Evolutionary conservation across 495 filamentous ascomycete species (phyloP).

Genomic region (Aspergillus diversus): DNA sequence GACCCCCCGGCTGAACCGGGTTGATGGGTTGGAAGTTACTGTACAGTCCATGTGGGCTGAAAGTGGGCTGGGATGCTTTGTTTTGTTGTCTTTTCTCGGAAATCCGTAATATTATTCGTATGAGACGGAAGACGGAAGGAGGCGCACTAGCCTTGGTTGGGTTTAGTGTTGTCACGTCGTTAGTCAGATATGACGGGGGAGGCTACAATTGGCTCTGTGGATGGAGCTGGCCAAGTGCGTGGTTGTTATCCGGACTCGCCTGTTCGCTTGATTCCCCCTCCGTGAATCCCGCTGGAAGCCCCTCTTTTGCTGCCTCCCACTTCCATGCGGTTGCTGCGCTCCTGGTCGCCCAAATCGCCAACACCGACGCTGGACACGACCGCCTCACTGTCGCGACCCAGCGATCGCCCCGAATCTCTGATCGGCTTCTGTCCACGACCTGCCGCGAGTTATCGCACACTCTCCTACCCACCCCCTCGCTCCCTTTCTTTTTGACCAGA

Average conservation of each 20-base stretch:
- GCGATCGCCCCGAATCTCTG: constrained; percentile 30
- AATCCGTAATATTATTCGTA: constrained; percentile 18
- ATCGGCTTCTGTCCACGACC: constrained; percentile 30
- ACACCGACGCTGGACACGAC: constrained; percentile 28
- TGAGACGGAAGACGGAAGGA: constrained; percentile 22
- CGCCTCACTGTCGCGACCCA: constrained; percentile 36
- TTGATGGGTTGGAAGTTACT: constrained; percentile 28
- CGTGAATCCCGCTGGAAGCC: constrained; percentile 28
- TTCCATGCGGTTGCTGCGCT: constrained; percentile 22
- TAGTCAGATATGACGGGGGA: constrained; percentile 26
- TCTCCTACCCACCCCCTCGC: constrained; percentile 18
- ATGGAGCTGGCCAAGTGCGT: constrained; percentile 24
- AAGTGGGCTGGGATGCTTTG: constrained; percentile 25
- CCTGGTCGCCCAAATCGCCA: constrained; percentile 24
- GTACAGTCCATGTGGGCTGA: constrained; percentile 29
- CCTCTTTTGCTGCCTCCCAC: constrained; percentile 26
- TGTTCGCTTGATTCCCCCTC: constrained; percentile 27
- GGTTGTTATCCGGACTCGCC: constrained; percentile 1
- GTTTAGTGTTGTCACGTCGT: constrained; percentile 22
- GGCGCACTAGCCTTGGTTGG: constrained; percentile 14
- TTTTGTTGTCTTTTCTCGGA: constrained; percentile 20
- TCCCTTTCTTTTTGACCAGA: constrained; percentile 29
- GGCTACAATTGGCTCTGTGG: constrained; percentile 22
- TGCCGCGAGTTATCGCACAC: constrained; percentile 25
- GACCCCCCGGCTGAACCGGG: constrained; percentile 29